A percentile compares a stretch with the other conserved stretches of the same genome.
These are phyloP conservation scores for Fusarium beomiforme DNA, from an alignment of 2,329 filamentous ascomycete genomes.

Conservation along the genomic window DNA sequence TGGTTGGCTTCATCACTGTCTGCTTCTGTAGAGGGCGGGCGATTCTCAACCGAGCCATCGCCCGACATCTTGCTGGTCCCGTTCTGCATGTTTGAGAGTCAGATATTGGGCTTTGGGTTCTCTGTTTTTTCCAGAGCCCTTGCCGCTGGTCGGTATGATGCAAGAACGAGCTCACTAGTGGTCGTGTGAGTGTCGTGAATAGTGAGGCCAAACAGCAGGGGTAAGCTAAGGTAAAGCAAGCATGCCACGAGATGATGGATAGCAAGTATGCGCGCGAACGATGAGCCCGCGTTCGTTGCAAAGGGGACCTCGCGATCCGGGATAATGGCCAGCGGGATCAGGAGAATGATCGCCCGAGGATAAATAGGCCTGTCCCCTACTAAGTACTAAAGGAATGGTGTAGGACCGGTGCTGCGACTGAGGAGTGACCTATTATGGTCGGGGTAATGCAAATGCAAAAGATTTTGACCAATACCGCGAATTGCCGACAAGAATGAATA, in stretches of 20 bases:
- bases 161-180: conserved; percentile 28
- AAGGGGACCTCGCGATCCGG: conserved; percentile 34
- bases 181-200: conserved; percentile 15
- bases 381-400: conserved; percentile 20
- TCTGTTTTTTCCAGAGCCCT: conserved; percentile 16
- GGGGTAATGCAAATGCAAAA: conserved; percentile 1
- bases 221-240: conserved; percentile 8
- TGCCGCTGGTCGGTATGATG: conserved; percentile 26
- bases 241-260: conserved; percentile 18
- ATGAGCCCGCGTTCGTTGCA: conserved; percentile 25
- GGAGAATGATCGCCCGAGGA: conserved; percentile 37
- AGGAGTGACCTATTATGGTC: conserved; percentile 9
- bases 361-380: conserved; percentile 25
- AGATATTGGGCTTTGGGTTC: conserved; percentile 18
- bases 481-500: conserved; percentile 14
- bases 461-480: conserved; percentile 24
- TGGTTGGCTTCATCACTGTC: conserved; percentile 59
- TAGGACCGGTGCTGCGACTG: conserved; percentile 7
- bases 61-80: conserved; percentile 40
- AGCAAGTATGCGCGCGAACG: conserved; percentile 23
- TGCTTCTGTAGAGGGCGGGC: conserved; percentile 48
- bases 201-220: conserved; percentile 12
- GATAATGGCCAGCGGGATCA: conserved; percentile 36
- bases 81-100: conserved; percentile 39
- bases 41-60: conserved; percentile 45